Percentiles rank a stretch among this genome's conserved stretches.
phyloP scores from a whole-genome alignment of 2,329 filamentous ascomycete species.

The Apiospora aurea region DNA sequence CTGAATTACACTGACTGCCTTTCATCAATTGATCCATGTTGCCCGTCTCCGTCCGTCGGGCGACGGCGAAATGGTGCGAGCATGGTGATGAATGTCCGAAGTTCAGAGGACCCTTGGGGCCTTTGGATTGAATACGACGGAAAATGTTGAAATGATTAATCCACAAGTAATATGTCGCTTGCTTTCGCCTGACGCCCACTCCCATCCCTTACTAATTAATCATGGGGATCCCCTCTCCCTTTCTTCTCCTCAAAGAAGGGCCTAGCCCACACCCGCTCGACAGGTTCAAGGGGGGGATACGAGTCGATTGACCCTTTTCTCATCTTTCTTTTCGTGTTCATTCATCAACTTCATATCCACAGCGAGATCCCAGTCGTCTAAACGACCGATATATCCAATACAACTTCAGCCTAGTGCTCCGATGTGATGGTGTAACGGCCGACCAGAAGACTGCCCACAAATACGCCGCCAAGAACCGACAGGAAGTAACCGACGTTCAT shows the following conservation, averaged over 20 bases:
- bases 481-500: constrained; percentile 45
- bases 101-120: neutral
- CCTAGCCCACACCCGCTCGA: neutral
- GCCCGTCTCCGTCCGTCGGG: neutral
- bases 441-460: constrained; percentile 83
- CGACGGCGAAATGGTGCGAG: neutral
- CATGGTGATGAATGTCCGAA: neutral
- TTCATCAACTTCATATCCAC: neutral
- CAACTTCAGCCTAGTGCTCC: constrained; percentile 53
- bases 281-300: neutral
- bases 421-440: constrained; percentile 68
- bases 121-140: neutral
- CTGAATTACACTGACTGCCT: neutral
- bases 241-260: neutral
- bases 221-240: neutral
- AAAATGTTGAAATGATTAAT: neutral
- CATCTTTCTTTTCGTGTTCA: neutral
- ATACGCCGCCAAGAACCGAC: constrained; percentile 54
- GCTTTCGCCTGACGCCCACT: neutral
- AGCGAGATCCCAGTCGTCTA: neutral
- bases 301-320: neutral
- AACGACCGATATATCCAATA: neutral
- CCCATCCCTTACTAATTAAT: neutral
- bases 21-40: neutral
- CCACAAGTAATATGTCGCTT: neutral